Evolutionary conservation across 2,329 filamentous ascomycete species (phyloP).

Genomic region (Bipolaris sorokiniana): DNA sequence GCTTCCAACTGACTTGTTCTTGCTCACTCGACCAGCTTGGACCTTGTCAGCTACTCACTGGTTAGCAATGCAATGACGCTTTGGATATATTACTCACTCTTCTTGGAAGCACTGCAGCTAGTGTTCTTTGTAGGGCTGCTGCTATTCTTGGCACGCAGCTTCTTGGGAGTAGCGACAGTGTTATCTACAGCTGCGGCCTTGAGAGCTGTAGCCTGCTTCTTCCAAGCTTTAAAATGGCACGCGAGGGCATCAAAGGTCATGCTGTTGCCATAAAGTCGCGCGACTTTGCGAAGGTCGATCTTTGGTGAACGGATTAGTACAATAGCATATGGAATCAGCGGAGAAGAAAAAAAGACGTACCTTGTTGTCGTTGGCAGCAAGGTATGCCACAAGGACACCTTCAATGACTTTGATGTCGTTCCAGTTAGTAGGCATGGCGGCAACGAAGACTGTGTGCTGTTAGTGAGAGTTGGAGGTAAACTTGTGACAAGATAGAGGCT

Average conservation of each 20-base stretch:
- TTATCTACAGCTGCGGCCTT: slow-evolving; percentile 19
- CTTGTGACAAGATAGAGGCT: no score
- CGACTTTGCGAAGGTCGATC: slow-evolving; percentile 55
- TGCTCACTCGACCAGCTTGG: background rate
- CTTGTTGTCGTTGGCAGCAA: slow-evolving; percentile 43
- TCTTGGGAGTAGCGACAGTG: slow-evolving; percentile 2
- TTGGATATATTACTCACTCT: background rate
- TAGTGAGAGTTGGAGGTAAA: background rate
- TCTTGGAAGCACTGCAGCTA: background rate
- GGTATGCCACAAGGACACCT: slow-evolving; percentile 50
- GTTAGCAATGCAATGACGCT: background rate
- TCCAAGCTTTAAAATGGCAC: slow-evolving; percentile 54
- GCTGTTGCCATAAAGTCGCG: slow-evolving; percentile 53
- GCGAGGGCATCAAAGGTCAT: slow-evolving; percentile 59
- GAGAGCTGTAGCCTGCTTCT: slow-evolving; percentile 49
- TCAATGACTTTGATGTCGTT: slow-evolving; percentile 44
- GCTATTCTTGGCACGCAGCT: slow-evolving; percentile 2
- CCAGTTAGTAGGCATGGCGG: slow-evolving; percentile 48
- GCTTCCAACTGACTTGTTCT: background rate
- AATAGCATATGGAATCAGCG: no score
- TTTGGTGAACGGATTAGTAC: slow-evolving; percentile 29
- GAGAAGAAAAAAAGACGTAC: slow-evolving; percentile 26
- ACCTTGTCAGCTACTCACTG: background rate
- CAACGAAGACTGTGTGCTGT: background rate
- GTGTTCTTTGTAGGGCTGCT: slow-evolving; percentile 9